Percentiles rank a stretch among this genome's conserved stretches.
Evolutionary conservation across 495 filamentous ascomycete genomes (phyloP).

Genomic region (Aspergillus sparsus): DNA sequence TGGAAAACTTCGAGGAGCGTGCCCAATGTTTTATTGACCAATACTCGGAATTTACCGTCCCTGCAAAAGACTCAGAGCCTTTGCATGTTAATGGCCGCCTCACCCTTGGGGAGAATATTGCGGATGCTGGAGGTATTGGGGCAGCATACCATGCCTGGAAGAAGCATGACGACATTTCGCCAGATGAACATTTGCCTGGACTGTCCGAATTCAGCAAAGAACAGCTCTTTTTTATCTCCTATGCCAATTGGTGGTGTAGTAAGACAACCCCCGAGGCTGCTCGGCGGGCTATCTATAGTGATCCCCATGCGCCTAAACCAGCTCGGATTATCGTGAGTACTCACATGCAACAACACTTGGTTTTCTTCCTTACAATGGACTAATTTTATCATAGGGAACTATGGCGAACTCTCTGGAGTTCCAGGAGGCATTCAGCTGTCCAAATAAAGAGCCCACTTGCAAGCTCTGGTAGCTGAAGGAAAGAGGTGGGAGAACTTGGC

Average conservation of each 20-base stretch:
- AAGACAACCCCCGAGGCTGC: slow-evolving; percentile 60
- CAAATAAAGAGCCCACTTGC: slow-evolving; percentile 63
- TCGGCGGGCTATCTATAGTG: slow-evolving; percentile 56
- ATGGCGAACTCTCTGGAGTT: slow-evolving; percentile 70
- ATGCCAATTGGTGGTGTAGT: slow-evolving; percentile 68
- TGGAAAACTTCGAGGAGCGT: slow-evolving; percentile 61
- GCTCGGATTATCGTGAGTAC: slow-evolving; percentile 57
- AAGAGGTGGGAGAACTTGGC: background rate
- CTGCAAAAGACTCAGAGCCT: slow-evolving; percentile 52
- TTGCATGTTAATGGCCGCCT: slow-evolving; percentile 67
- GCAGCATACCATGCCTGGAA: slow-evolving; percentile 71
- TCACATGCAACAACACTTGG: background rate
- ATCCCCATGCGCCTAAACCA: slow-evolving; percentile 64
- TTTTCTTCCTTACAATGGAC: slow-evolving; percentile 1
- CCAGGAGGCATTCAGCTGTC: slow-evolving; percentile 65
- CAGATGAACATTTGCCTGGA: slow-evolving; percentile 62
- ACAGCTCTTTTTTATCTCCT: slow-evolving; percentile 73
- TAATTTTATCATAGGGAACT: slow-evolving; percentile 47
- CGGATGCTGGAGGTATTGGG: slow-evolving; percentile 69
- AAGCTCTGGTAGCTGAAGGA: slow-evolving; percentile 60
- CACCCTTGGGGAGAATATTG: slow-evolving; percentile 75
- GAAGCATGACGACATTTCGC: slow-evolving; percentile 50
- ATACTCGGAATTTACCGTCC: slow-evolving; percentile 63
- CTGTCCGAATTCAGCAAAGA: slow-evolving; percentile 65
- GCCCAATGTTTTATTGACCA: slow-evolving; percentile 72